Conservation (phyloP, 106 monocot species). For the Phalaenopsis equestris region DNA sequence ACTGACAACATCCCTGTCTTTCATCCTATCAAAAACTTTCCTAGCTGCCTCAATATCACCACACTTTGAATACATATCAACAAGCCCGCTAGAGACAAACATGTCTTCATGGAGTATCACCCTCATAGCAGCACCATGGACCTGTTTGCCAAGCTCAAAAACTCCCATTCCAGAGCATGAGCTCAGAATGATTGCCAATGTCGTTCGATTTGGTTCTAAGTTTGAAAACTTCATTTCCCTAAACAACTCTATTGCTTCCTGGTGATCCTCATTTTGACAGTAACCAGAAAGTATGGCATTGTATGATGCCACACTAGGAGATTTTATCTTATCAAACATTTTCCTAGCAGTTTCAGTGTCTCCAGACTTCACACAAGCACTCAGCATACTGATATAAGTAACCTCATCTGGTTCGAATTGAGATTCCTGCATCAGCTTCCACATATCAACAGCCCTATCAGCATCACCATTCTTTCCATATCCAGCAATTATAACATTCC, state of each 20-base stretch:
- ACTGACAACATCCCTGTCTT: conserved; percentile 63
- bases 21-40: conserved; percentile 48
- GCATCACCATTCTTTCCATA: conserved; percentile 55
- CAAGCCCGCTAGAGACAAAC: conserved; percentile 79
- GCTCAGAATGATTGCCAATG: conserved; percentile 59
- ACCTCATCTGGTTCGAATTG: conserved; percentile 68
- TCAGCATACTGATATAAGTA: conserved; percentile 55
- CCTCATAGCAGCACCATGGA: conserved; percentile 58
- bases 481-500: conserved; percentile 80
- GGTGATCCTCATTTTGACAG: conserved; percentile 41
- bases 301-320: conserved; percentile 51
- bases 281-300: conserved; percentile 74
- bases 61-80: conserved; percentile 90
- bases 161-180: conserved; percentile 52
- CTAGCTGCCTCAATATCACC: conserved; percentile 43
- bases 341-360: conserved; percentile 43
- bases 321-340: conserved; percentile 53
- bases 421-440: conserved; percentile 42
- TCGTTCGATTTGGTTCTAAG: conserved; percentile 55
- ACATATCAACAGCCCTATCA: conserved; percentile 33
- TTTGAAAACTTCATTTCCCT: conserved; percentile 53
- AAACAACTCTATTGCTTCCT: conserved; percentile 50
- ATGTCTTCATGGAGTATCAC: conserved; percentile 39
- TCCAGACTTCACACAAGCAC: conserved; percentile 44
- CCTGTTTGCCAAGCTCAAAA: conserved; percentile 53